phyloP scores from a whole-genome alignment of 495 filamentous ascomycete species.

The Cairneyella variabilis region DNA sequence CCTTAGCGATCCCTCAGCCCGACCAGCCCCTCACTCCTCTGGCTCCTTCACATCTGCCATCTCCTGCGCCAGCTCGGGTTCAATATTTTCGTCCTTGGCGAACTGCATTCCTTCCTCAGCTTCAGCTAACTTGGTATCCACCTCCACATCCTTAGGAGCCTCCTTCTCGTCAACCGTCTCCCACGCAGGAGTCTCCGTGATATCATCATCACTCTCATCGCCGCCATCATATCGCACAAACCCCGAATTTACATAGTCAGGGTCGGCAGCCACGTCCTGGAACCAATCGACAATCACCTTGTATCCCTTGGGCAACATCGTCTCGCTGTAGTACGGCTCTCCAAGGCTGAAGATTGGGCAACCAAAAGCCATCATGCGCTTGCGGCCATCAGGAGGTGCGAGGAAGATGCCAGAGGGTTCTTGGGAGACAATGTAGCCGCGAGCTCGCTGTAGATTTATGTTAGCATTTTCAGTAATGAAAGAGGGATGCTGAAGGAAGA shows the following conservation, averaged over 20 bases:
- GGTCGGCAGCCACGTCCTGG: slow-evolving; percentile 31
- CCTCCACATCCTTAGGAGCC: not conserved
- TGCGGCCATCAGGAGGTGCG: slow-evolving; percentile 39
- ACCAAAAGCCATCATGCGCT: slow-evolving; percentile 28
- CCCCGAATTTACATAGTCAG: slow-evolving; percentile 16
- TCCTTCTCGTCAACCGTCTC: slow-evolving; percentile 2
- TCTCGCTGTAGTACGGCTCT: slow-evolving; percentile 33
- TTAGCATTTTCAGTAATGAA: not conserved
- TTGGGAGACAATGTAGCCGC: slow-evolving; percentile 55
- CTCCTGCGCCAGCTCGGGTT: not conserved
- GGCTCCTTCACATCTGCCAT: not conserved
- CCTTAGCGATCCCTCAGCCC: no score
- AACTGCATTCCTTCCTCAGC: no score
- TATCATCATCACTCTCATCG: not conserved
- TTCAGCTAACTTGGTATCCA: not conserved
- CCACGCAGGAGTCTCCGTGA: no score
- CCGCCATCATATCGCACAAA: slow-evolving; percentile 7
- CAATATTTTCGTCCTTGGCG: not conserved
- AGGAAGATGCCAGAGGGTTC: slow-evolving; percentile 45
- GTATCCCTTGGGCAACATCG: slow-evolving; percentile 32
- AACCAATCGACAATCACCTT: slow-evolving; percentile 39
- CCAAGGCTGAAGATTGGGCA: slow-evolving; percentile 45
- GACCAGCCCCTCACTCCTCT: not conserved
- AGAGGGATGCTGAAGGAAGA: not conserved
- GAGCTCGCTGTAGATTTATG: slow-evolving; percentile 42